Evolutionary conservation across 306 rosid species (phyloP).

Genomic region (Begonia fuchsioides): DNA sequence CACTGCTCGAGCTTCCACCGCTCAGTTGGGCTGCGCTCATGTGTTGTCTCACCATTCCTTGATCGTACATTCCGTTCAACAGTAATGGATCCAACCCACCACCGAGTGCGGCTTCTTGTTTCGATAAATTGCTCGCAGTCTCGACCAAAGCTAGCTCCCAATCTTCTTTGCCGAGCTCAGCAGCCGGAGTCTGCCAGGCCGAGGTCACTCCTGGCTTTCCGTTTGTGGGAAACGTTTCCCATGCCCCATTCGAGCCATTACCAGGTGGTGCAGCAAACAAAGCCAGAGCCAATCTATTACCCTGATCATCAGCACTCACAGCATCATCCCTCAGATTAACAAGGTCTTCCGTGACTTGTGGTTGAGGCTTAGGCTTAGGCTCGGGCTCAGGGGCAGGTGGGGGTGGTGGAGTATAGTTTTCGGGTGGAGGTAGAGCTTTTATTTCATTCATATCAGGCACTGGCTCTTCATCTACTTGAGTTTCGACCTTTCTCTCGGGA

Average conservation of each 20-base stretch:
- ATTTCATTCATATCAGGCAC: conserved; percentile 73
- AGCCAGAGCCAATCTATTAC: conserved; percentile 67
- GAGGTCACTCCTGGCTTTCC: conserved; percentile 72
- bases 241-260: conserved; percentile 55
- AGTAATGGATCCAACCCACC: conserved; percentile 82
- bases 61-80: conserved; percentile 91
- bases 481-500: conserved; percentile 62
- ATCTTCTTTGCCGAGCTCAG: conserved; percentile 78
- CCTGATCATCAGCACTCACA: conserved; percentile 62
- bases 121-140: conserved; percentile 67
- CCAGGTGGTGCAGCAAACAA: conserved; percentile 63
- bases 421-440: conserved; percentile 80
- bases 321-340: conserved; percentile 74
- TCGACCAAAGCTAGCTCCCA: conserved; percentile 97
- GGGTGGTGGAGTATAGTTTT: conserved; percentile 60
- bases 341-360: conserved; percentile 34
- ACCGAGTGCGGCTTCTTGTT: conserved; percentile 53
- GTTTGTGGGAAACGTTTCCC: conserved; percentile 86
- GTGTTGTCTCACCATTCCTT: conserved; percentile 88
- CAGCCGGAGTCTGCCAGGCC: conserved; percentile 95
- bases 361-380: conserved; percentile 29
- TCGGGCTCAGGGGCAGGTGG: conserved; percentile 38
- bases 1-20: conserved; percentile 96
- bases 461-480: conserved; percentile 47
- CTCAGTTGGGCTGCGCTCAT: conserved; percentile 58